These are phyloP conservation scores for Spergularia azorica DNA, from an alignment of 179 eudicot species.

Conservation along the genomic window DNA sequence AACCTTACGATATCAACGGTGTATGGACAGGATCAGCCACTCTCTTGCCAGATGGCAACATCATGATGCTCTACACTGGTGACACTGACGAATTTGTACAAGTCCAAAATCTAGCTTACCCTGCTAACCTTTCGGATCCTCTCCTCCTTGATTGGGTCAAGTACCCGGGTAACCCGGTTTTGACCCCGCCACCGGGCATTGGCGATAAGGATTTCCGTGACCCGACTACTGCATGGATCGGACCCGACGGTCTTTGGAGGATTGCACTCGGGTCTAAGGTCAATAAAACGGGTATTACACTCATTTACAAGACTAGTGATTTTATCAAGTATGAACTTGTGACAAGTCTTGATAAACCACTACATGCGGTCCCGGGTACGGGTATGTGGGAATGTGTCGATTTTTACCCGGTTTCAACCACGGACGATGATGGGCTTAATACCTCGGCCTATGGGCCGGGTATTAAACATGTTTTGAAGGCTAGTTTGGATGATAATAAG, in stretches of 20 bases:
- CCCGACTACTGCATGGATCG: constrained; percentile 77
- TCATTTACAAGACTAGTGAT: constrained; percentile 63
- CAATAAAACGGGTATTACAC: constrained; percentile 55
- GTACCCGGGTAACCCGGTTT: constrained; percentile 64
- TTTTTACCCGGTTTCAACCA: constrained; percentile 70
- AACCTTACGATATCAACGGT: constrained; percentile 74
- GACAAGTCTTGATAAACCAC: constrained; percentile 27
- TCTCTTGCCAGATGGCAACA: constrained; percentile 62
- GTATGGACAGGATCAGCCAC: constrained; percentile 98
- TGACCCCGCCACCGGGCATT: constrained; percentile 80
- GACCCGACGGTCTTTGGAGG: constrained; percentile 67
- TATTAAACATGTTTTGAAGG: constrained; percentile 74
- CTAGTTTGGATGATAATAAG: constrained; percentile 70
- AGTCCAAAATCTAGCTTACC: constrained; percentile 86
- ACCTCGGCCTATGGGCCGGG: constrained; percentile 62
- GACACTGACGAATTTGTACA: constrained; percentile 57
- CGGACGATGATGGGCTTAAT: constrained; percentile 50
- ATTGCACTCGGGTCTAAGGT: constrained; percentile 68
- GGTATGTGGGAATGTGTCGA: constrained; percentile 99
- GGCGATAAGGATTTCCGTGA: constrained; percentile 62
- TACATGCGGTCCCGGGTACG: constrained; percentile 71
- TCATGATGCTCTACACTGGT: constrained; percentile 82
- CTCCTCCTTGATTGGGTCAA: constrained; percentile 89
- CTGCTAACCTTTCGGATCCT: constrained; percentile 84
- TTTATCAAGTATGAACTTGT: constrained; percentile 56